Evolutionary conservation across 2,329 filamentous ascomycete genomes (phyloP).

Genomic region (Monilinia fructicola): DNA sequence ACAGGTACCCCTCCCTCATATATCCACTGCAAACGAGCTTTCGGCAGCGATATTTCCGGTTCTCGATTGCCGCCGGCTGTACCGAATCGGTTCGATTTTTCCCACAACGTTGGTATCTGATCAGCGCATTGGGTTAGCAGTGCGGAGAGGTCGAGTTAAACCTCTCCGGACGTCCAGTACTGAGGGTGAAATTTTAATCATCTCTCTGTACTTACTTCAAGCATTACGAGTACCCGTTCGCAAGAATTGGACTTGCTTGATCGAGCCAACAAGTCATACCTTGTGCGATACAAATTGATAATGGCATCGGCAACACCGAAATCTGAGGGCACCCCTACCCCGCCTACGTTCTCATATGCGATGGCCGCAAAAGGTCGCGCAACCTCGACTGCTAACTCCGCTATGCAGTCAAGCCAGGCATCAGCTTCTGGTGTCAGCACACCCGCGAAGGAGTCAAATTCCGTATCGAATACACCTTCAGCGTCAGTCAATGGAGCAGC

Average conservation of each 20-base stretch:
- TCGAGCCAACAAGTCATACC: constrained; percentile 15
- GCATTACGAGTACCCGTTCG: constrained; percentile 7
- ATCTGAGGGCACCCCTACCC: constrained; percentile 39
- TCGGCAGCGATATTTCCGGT: constrained; percentile 4
- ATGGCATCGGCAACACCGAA: constrained; percentile 47
- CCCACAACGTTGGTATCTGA: constrained; percentile 25
- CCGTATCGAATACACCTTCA: constrained; percentile 35
- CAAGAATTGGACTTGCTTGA: constrained; percentile 16
- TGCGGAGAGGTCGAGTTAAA: constrained; percentile 43
- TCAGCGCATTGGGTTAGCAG: constrained; percentile 32
- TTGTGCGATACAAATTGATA: constrained; percentile 28
- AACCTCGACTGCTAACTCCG: constrained; percentile 32
- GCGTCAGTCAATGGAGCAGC: constrained; percentile 29
- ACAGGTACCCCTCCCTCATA: constrained; percentile 8
- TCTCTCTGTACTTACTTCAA: constrained; percentile 28
- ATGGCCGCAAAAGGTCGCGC: constrained; percentile 84
- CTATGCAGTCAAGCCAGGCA: constrained; percentile 36
- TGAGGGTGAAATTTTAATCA: constrained; percentile 35
- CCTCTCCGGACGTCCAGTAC: constrained; percentile 43
- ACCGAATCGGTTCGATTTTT: constrained; percentile 12
- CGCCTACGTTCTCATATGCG: constrained; percentile 82
- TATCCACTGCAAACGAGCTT: background rate
- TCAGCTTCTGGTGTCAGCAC: constrained; percentile 39
- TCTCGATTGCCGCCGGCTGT: background rate
- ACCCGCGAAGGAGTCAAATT: constrained; percentile 37